Evolutionary conservation across 352 stramenopile species (phyloP), one percentile per base, ranked within the genome.

Genomic region (Globisporangium nagaii): DNA sequence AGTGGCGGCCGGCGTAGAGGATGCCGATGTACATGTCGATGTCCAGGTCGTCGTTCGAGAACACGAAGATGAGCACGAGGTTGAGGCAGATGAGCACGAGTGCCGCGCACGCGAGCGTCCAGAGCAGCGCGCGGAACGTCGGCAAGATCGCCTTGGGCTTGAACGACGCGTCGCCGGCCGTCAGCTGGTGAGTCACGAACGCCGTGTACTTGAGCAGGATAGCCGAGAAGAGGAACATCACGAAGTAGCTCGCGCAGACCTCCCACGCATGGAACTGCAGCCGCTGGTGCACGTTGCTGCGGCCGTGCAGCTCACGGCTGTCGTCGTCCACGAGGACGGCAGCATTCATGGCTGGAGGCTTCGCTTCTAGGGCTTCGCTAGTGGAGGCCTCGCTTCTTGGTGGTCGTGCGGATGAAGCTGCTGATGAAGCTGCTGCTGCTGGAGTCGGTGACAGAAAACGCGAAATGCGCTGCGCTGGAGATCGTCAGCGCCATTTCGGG

Each of bases 111-210:
- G 53, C 58, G 24, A 86, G 59, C 9, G 78, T 60, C 70, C 65
- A 76, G 4, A 88, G 62, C 28, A 88, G 45, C n/a, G 72, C 70
- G n/a, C 84, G 72, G 46, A 72, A 88, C 9, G 75, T 67, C 20
- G 77, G 77, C 9, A 88, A 46, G 24, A 88, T 79, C 57, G 80
- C 73, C 50, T 84, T 79, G 28, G 70, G 69, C 28, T 71, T 77
- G 25, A 77, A 76, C 0, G 55, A 59, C 28, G 62, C 35, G 35
- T 79, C 70, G 31, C 76, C 76, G 17, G 61, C 61, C 25, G 66
- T 46, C 32, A 73, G 68, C 11, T 62, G 71, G 41, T 62, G 63
- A 9, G 66, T 59, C 30, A 79, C 73, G 30, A 66, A 66, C 24
- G 70, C 62, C 43, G 83, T 62, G 58, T 86, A 86, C 20, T 60